A percentile compares a stretch with the other conserved stretches of the same genome.
Conservation (phyloP, 805 yeast species). For the Ogataea minuta region DNA sequence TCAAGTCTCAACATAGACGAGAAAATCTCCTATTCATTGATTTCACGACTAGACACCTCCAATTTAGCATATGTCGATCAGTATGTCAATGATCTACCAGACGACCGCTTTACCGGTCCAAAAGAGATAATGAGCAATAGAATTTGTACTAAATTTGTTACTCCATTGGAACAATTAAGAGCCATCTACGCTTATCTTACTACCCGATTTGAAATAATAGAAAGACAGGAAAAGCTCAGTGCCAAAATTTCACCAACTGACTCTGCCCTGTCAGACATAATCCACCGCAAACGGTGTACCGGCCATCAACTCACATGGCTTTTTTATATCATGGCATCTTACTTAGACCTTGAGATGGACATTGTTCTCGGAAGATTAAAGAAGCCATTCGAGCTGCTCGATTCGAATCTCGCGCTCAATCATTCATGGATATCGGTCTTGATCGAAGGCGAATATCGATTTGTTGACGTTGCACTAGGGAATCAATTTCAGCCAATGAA, state of each 20-base stretch:
- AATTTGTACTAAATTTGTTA: slow-evolving; percentile 50
- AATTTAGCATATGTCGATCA: slow-evolving; percentile 43
- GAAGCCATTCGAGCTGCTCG: slow-evolving; percentile 60
- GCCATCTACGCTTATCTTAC: slow-evolving; percentile 64
- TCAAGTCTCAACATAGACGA: slow-evolving; percentile 49
- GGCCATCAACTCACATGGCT: slow-evolving; percentile 71
- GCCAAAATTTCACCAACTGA: slow-evolving; percentile 30
- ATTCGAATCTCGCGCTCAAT: slow-evolving; percentile 53
- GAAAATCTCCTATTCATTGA: slow-evolving; percentile 9
- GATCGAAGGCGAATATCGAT: slow-evolving; percentile 72
- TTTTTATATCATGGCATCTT: slow-evolving; percentile 68
- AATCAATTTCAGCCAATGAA: slow-evolving; percentile 54
- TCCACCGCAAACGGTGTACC: slow-evolving; percentile 30
- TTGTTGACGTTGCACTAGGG: slow-evolving; percentile 72
- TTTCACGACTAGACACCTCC: slow-evolving; percentile 20
- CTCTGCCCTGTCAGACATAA: slow-evolving; percentile 26
- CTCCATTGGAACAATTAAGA: slow-evolving; percentile 58
- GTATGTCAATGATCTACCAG: slow-evolving; percentile 37
- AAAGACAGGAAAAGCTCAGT: slow-evolving; percentile 35
- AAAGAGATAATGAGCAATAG: slow-evolving; percentile 54
- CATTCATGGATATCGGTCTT: slow-evolving; percentile 88
- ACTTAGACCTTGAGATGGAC: slow-evolving; percentile 70
- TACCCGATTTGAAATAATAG: slow-evolving; percentile 52
- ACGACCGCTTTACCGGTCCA: slow-evolving; percentile 45
- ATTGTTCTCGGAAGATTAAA: slow-evolving; percentile 81